Evolutionary conservation across 768 basidiomycete genomes (phyloP), one percentile per base, ranked within the genome.

Genomic region (Xerocomus brunneocitrinus): DNA sequence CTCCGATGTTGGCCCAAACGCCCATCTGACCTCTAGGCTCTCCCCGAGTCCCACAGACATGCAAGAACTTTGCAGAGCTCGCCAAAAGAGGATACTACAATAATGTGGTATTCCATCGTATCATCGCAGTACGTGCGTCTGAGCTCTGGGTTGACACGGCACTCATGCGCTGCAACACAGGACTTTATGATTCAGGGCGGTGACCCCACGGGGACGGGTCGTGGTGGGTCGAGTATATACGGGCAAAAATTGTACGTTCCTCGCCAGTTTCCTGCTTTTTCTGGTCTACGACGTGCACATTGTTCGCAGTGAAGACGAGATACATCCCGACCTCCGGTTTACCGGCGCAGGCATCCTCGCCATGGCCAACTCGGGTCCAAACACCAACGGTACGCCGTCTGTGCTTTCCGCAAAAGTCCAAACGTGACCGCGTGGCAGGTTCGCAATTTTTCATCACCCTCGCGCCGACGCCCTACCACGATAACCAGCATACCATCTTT

Each of bases 101-200:
- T 60, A 84, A 84, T 22, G 81, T 90, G 4, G 66, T 91, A 45
- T 98, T 97, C 66, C 95, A 98, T 73, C 85, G 95, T 34, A 87
- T 98, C 60, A 87, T 98, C 45, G 76, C 88, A 38, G 93, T 93
- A 58, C 45, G 83, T 70, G 16, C n/a, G 3, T 25, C 34, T 1
- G 30, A 22, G 4, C 39, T 24, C 39, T 24, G 19, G 19, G 10
- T 19, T 12, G 19, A 22, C 9, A 10, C 3, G 8, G 0, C 6
- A 3, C 39, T 40, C 39, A 40, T 16, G 28, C 28, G 8, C 16
- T 27, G 5, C 28, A 16, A 28, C 28, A 25, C 31, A 95, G 87
- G 94, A 95, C 67, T 98, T 98, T 65, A 98, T 98, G 95, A 85
- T 97, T 14, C 95, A 99, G 74, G 85, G 82, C 28, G 95, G 95